phyloP scores from a whole-genome alignment of 345 rosid genomes.

The Viola odorata region DNA sequence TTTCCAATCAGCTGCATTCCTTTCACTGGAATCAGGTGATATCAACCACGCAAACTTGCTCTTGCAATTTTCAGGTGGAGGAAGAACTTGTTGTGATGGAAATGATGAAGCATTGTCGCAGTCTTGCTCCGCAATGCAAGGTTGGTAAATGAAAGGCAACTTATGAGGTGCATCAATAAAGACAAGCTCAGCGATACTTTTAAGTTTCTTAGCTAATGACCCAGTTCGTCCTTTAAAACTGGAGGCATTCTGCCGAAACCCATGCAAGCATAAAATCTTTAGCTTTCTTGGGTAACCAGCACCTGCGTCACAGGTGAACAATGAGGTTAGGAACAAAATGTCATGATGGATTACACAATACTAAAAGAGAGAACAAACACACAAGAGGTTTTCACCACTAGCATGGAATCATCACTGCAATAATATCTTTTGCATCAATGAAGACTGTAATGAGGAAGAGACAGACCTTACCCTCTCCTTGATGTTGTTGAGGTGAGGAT shows the following conservation, averaged over 20 bases:
- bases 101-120: constrained; percentile 15
- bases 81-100: constrained; percentile 25
- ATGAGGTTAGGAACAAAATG: constrained; percentile 6
- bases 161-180: constrained; percentile 80
- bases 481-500: constrained; percentile 21
- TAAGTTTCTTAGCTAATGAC: constrained; percentile 89
- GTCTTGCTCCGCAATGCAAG: constrained; percentile 11
- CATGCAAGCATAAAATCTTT: constrained; percentile 87
- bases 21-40: constrained; percentile 38
- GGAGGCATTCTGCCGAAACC: constrained; percentile 91
- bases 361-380: neutral
- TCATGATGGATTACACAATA: neutral
- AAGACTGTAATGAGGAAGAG: constrained; percentile 1
- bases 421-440: no score
- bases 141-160: constrained; percentile 68
- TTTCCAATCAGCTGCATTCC: constrained; percentile 47
- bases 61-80: constrained; percentile 49
- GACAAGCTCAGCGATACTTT: constrained; percentile 66
- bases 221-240: constrained; percentile 91
- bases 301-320: constrained; percentile 26
- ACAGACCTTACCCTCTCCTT: constrained; percentile 63
- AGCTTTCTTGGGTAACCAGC: constrained; percentile 44
- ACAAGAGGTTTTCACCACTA: neutral
- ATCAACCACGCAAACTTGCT: constrained; percentile 87
- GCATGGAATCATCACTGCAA: neutral